phyloP scores from a whole-genome alignment of 2,329 filamentous ascomycete genomes.

The Cladosporium sp. region DNA sequence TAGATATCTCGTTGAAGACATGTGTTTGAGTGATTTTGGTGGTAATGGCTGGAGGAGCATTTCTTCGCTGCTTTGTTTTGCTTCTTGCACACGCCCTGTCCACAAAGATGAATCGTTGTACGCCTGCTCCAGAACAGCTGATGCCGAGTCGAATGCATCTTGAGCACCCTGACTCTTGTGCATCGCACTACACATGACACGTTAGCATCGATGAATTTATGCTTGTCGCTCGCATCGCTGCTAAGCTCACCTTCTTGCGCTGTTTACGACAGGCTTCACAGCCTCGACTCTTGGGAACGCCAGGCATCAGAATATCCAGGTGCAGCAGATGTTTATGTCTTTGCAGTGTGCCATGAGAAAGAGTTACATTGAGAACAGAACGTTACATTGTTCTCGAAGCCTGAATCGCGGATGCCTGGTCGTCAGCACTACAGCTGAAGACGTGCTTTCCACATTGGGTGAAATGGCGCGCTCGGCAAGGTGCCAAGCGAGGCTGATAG shows the following conservation, averaged over 20 bases:
- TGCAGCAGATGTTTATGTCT: too few relatives aligned
- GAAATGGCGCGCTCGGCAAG: not conserved
- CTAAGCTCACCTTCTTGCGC: conserved; percentile 15
- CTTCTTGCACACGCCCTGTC: not conserved
- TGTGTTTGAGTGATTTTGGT: not conserved
- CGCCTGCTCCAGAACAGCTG: conserved; percentile 13
- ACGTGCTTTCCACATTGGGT: not conserved
- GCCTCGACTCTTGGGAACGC: conserved; percentile 26
- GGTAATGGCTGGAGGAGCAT: not conserved
- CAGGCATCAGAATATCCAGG: conserved; percentile 12
- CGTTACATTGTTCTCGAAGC: too few relatives aligned
- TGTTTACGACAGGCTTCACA: conserved; percentile 16
- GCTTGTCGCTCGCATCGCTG: not conserved
- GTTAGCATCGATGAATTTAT: not conserved
- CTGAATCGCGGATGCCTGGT: too few relatives aligned
- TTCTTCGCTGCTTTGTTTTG: not conserved
- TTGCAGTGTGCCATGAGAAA: too few relatives aligned
- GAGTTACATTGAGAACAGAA: too few relatives aligned
- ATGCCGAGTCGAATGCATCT: conserved; percentile 15
- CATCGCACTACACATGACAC: conserved; percentile 14
- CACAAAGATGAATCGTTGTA: conserved; percentile 15
- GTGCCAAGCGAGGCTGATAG: not conserved
- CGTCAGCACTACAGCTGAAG: not conserved
- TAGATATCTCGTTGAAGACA: not conserved
- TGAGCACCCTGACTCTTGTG: conserved; percentile 9